phyloP scores from a whole-genome alignment of 371 early-diverging fungal genomes.

The Zopfochytrium polystomum region DNA sequence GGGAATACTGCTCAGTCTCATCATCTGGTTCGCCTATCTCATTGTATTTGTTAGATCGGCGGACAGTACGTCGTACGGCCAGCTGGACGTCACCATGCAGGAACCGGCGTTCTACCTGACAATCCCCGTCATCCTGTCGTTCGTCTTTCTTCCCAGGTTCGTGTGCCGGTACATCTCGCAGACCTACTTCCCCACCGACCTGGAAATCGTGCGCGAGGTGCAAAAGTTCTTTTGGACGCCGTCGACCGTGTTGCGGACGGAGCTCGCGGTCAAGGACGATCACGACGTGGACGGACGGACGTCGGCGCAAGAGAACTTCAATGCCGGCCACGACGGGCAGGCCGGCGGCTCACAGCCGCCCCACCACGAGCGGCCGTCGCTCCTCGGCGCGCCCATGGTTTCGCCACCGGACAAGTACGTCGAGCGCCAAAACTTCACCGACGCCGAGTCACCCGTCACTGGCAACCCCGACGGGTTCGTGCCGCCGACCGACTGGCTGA shows the following conservation, averaged over 20 bases:
- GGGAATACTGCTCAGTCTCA: constrained; percentile 27
- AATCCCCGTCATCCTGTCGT: constrained; percentile 48
- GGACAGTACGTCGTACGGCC: constrained; percentile 54
- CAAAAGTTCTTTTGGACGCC: constrained; percentile 41
- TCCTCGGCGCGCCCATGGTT: neutral
- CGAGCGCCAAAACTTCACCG: too few relatives aligned
- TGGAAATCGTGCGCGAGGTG: constrained; percentile 63
- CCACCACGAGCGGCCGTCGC: neutral
- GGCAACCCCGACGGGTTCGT: neutral
- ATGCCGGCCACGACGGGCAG: neutral
- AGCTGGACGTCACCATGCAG: constrained; percentile 49
- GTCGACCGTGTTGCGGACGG: too few relatives aligned
- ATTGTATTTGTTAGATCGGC: constrained; percentile 55
- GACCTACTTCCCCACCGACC: constrained; percentile 58
- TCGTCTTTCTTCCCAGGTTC: constrained; percentile 52
- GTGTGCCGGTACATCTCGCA: constrained; percentile 46
- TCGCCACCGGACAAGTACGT: too few relatives aligned
- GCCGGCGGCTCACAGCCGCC: neutral
- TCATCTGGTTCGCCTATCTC: constrained; percentile 49
- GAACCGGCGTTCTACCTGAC: constrained; percentile 72
- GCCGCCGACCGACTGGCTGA: neutral
- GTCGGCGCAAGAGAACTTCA: constrained; percentile 1
- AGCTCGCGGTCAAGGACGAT: neutral
- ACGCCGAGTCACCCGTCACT: too few relatives aligned
- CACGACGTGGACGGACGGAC: neutral